These are phyloP conservation scores for Rutstroemia sp. DNA, from an alignment of 2,329 filamentous ascomycete species.

Conservation along the genomic window DNA sequence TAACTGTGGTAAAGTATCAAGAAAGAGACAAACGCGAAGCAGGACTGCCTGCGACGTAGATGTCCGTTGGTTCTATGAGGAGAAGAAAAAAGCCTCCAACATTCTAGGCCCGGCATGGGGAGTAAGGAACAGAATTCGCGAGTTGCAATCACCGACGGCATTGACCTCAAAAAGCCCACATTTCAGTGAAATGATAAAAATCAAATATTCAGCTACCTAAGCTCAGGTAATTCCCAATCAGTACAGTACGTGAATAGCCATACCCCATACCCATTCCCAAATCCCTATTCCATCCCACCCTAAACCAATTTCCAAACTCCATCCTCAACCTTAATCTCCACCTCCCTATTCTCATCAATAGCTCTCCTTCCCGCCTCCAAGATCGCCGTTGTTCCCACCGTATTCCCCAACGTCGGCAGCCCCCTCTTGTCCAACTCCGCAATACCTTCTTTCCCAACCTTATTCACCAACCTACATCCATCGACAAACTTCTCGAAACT, in stretches of 20 bases:
- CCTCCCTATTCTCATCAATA: constrained; percentile 72
- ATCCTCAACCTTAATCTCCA: constrained; percentile 63
- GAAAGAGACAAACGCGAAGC: no score
- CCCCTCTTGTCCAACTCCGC: constrained; percentile 73
- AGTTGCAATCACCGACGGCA: no score
- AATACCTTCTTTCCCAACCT: constrained; percentile 63
- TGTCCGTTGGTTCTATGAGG: no score
- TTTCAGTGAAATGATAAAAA: no score
- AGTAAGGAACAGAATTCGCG: no score
- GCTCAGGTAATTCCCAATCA: background rate
- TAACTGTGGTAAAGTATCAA: no score
- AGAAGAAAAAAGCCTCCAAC: no score
- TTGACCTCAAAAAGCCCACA: no score
- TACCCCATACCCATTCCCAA: background rate
- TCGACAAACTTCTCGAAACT: constrained; percentile 96
- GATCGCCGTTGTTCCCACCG: constrained; percentile 85
- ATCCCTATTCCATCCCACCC: background rate
- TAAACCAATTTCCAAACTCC: constrained; percentile 59
- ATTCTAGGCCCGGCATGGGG: no score
- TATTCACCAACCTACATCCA: constrained; percentile 69
- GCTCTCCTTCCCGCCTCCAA: constrained; percentile 79
- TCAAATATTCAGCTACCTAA: no score
- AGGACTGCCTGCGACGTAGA: no score
- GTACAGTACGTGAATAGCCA: background rate
- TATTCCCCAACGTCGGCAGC: constrained; percentile 80